A percentile compares a stretch with the other conserved stretches of the same genome.
phyloP scores from a whole-genome alignment of 2,329 filamentous ascomycete genomes.

The Monosporascus sp. region DNA sequence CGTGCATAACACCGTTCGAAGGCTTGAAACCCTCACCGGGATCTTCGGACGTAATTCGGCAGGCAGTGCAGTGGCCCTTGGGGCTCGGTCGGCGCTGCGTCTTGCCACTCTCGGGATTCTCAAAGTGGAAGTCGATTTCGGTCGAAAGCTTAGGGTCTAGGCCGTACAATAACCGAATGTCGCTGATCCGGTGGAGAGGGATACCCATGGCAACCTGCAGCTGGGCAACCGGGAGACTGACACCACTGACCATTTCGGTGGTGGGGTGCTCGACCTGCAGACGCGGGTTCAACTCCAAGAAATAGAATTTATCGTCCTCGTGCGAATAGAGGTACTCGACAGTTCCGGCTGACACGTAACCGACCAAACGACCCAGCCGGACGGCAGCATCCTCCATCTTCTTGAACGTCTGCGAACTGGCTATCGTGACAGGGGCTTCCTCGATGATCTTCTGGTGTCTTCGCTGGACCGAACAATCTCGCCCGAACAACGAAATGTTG shows the following conservation, averaged over 20 bases:
- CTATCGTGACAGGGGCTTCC: conserved; percentile 95
- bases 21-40: conserved; percentile 99
- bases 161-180: conserved; percentile 94
- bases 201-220: conserved; percentile 99
- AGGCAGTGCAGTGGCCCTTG: conserved; percentile 96
- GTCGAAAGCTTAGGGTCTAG: conserved; percentile 82
- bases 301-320: conserved; percentile 98
- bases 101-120: conserved; percentile 73
- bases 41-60: conserved; percentile 98
- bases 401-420: conserved; percentile 81
- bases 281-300: conserved; percentile 96
- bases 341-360: conserved; percentile 97
- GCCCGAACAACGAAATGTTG: conserved; percentile 97
- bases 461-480: conserved; percentile 97
- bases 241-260: conserved; percentile 98
- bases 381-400: conserved; percentile 97
- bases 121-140: conserved; percentile 96
- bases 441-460: conserved; percentile 99
- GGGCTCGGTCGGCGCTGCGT: conserved; percentile 85
- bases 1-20: conserved; percentile 97
- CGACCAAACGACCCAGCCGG: conserved; percentile 85
- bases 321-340: conserved; percentile 99
- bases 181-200: conserved; percentile 87
- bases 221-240: conserved; percentile 94
- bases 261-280: conserved; percentile 99